Conservation (phyloP, 1,284 basidiomycete species). For the Moniliella sp. region DNA sequence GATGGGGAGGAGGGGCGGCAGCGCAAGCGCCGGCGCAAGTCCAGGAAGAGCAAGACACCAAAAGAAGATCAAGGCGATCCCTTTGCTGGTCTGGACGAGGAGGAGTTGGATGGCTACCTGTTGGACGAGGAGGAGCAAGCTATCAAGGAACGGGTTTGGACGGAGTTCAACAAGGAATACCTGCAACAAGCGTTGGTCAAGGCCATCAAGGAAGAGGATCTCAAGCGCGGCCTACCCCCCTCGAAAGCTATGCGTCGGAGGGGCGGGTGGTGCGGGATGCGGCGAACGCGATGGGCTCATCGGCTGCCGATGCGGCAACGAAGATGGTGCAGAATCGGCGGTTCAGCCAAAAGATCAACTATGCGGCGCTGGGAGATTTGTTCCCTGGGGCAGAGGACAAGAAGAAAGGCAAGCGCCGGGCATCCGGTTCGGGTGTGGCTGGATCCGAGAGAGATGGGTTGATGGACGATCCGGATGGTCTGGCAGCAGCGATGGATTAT, state of each 20-base stretch:
- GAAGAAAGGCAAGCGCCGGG: no score
- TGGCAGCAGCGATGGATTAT: no score
- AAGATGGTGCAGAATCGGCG: constrained; percentile 27
- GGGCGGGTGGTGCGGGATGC: neutral
- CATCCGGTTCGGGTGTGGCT: no score
- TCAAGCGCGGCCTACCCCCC: constrained; percentile 20
- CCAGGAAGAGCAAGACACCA: neutral
- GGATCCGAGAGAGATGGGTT: no score
- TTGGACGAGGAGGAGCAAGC: constrained; percentile 63
- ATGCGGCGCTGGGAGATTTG: constrained; percentile 15
- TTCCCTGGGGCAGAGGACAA: no score
- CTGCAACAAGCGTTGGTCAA: constrained; percentile 45
- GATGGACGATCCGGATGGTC: no score
- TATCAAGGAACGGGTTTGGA: constrained; percentile 84
- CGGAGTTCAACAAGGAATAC: constrained; percentile 81
- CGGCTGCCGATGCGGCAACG: constrained; percentile 27
- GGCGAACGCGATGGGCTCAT: neutral
- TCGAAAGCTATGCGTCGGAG: neutral
- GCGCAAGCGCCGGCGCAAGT: constrained; percentile 1
- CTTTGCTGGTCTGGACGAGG: constrained; percentile 50
- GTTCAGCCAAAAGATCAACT: constrained; percentile 29
- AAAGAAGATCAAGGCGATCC: constrained; percentile 6
- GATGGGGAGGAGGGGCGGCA: no score
- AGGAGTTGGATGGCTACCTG: constrained; percentile 63
- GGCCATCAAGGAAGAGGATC: constrained; percentile 25